Conservation (phyloP, 441 rosid species). For the Manihot esculenta region DNA sequence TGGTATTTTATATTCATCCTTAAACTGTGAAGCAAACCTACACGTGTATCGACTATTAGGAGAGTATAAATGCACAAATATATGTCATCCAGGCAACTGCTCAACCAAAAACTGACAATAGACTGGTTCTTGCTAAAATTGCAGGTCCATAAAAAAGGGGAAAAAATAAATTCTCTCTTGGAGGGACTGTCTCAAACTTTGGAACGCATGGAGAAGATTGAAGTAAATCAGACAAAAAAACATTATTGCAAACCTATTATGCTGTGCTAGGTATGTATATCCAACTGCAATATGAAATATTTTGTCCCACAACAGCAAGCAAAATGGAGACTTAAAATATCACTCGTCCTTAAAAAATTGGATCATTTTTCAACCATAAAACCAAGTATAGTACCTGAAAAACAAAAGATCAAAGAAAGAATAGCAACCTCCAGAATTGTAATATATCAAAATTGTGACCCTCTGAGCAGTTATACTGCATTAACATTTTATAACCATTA, state of each 20-base stretch:
- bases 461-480: background rate
- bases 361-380: background rate
- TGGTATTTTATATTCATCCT: slow-evolving; percentile 88
- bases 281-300: background rate
- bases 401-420: background rate
- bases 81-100: background rate
- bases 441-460: background rate
- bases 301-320: background rate
- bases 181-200: background rate
- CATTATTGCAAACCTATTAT: background rate
- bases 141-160: background rate
- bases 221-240: background rate
- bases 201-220: background rate
- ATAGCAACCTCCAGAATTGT: background rate
- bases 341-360: background rate
- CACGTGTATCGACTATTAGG: slow-evolving; percentile 15
- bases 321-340: background rate
- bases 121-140: background rate
- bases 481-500: background rate
- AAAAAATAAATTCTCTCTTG: background rate
- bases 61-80: background rate
- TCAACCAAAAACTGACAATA: background rate
- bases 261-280: background rate
- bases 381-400: background rate
- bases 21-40: slow-evolving; percentile 85